Evolutionary conservation across 163 green algal genomes (phyloP), one percentile per base, ranked within the genome.

Genomic region (Chlorella variabilis): DNA sequence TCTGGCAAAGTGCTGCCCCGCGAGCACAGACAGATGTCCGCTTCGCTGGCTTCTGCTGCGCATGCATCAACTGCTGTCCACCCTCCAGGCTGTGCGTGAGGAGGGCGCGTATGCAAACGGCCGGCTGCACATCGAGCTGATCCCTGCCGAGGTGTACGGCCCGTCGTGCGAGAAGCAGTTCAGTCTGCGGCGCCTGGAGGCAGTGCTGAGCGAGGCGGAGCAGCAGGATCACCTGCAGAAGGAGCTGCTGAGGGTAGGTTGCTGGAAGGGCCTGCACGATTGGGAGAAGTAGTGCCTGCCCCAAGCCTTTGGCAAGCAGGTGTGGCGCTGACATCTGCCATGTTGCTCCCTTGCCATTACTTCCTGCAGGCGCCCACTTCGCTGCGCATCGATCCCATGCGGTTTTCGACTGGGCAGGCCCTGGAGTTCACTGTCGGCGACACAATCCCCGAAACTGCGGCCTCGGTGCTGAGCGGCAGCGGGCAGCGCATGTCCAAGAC

Each of bases 71-170:
- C 56, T 65, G 23, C 56, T 65, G 9, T 49, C n/a, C 13, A 9
- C 2, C 62, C 75, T 70, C 36, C 84, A 93, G 81, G 84, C 85
- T 0, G 84, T 85, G 15, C 58, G 67, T 29, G 78, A 66, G 20
- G 85, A 90, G 33, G 90, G 90, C 56, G 80, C 80, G 49, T 91
- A 93, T 79, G 83, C 85, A 33, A 82, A 84, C 27, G 91, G 89
- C 1, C 81, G 81, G 5, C 90, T 96, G 36, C 87, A 88, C 0
- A 86, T 96, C 25, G 78, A 81, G 51, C 85, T 90, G 25, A 82
- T 96, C 71, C 92, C 92, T 0, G 70, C 81, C 13, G 88, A 89
- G 56, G 68, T 96, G n/a, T 86, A 92, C 63, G 92, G 92, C 2
- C 23, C 38, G 1, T 70, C 39, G 51, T 83, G 87, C 63, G 33